A percentile compares a stretch with the other conserved stretches of the same genome.
Evolutionary conservation across 176 grass and related monocot genomes (phyloP).

Genomic region (Zea luxurians): DNA sequence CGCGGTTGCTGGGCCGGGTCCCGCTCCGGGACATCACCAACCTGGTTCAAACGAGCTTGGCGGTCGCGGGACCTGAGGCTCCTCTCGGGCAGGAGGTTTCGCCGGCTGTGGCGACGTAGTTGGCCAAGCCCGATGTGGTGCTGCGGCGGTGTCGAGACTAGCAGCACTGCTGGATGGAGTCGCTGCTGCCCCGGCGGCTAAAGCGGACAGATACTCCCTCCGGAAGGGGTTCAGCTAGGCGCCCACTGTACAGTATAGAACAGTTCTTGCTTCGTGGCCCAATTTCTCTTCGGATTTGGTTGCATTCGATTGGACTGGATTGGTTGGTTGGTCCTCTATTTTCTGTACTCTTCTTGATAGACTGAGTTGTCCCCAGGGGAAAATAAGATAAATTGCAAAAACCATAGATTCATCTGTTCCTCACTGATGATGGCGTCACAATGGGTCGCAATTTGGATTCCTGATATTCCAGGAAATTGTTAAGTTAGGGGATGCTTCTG

Average conservation of each 20-base stretch:
- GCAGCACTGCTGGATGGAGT: background rate
- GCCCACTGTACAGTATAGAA: background rate
- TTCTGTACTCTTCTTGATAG: background rate
- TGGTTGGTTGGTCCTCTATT: background rate
- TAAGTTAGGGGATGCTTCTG: background rate
- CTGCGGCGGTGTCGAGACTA: background rate
- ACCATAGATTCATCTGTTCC: background rate
- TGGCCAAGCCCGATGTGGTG: background rate
- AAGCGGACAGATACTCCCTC: constrained; percentile 32
- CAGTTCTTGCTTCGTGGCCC: constrained; percentile 8
- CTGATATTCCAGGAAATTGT: background rate
- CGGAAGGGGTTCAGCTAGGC: constrained; percentile 44
- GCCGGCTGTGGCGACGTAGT: background rate
- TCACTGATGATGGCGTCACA: background rate
- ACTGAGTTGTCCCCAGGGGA: too few relatives aligned
- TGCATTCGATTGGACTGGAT: constrained; percentile 4
- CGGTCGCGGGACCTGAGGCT: background rate
- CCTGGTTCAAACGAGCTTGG: constrained; percentile 20
- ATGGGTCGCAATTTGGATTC: background rate
- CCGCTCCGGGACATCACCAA: constrained; percentile 54
- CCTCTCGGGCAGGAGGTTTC: background rate
- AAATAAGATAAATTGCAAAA: background rate
- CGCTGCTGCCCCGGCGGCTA: background rate
- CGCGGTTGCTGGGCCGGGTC: background rate
- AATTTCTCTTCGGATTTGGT: constrained; percentile 32